Base-by-base conservation (phyloP, 495 filamentous ascomycete genomes). In the Lasiosphaeriaceae sp. region DNA sequence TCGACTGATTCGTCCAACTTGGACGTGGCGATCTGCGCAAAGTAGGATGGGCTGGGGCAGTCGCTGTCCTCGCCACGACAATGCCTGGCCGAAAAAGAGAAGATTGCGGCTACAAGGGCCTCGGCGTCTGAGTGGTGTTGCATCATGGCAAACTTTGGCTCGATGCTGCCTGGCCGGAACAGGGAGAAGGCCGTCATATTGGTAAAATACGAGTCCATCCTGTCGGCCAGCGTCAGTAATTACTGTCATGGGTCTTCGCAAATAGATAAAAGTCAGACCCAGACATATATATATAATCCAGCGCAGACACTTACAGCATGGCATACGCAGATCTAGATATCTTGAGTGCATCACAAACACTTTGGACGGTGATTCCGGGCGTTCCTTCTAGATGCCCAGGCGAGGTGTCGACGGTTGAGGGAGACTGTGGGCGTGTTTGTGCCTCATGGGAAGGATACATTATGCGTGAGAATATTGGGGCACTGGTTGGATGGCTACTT, bases 71-170 rank as follows among this genome's bases (percentile, higher is more conserved):
- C 4, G 2, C 26, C 26, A 9, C 9, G 26, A 3, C 26, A 31
- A 21, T 58, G 55, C 29, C 63, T 59, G 24, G 69, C 59, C 0
- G 61, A 55, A 44, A 63, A 72, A 1, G 65, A 57, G 23, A 66
- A 64, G 55, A 72, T 67, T 12, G 69, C 60, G 14, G 65, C 63
- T 1, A 72, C 39, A 7, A 72, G 61, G 2, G 69, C 67, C 54
- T 61, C 47, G 16, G 58, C 44, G 14, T 72, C 65, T 3, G 56
- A 23, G 6, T 22, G 37, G 12, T 50, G 50, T 23, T 58, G 48
- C 50, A 70, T 68, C 19, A 56, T 14, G 22, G 53, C 23, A 19
- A 72, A 48, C 52, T 72, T 72, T 11, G 47, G 21, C 17, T 54
- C 52, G 56, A 72, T 66, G 41, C 55, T 47, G 9, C 61, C 61